Percentiles rank a stretch among this genome's conserved stretches.
Conservation (phyloP, 768 basidiomycete species). For the Floccularia luteovirens region DNA sequence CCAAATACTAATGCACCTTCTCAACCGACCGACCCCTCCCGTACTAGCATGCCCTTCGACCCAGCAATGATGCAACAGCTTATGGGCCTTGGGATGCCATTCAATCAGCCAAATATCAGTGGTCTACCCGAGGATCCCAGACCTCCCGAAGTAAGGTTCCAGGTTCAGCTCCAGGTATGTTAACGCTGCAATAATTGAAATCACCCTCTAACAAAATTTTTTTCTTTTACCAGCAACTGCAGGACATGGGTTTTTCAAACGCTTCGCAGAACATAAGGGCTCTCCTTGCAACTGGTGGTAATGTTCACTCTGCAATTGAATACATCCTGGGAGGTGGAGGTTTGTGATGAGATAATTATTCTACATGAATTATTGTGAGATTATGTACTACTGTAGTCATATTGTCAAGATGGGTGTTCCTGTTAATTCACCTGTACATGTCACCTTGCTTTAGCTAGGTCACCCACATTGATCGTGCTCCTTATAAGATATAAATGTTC, state of each 20-base stretch:
- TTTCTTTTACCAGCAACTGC: constrained; percentile 67
- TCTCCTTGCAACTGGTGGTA: constrained; percentile 86
- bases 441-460: no score
- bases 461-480: no score
- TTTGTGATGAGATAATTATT: no score
- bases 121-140: constrained; percentile 58
- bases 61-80: constrained; percentile 40
- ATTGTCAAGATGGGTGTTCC: no score
- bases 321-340: constrained; percentile 85
- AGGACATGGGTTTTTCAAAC: constrained; percentile 92
- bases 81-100: constrained; percentile 21
- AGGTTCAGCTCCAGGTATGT: constrained; percentile 73
- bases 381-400: no score
- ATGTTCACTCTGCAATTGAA: constrained; percentile 88
- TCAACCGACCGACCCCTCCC: constrained; percentile 12
- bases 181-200: constrained; percentile 3
- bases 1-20: constrained; percentile 15
- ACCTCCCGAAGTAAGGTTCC: constrained; percentile 88
- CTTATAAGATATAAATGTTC: no score
- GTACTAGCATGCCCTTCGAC: constrained; percentile 19
- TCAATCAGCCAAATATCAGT: no score
- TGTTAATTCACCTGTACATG: no score
- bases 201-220: no score
- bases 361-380: no score
- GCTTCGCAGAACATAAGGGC: constrained; percentile 88